A percentile compares a stretch with the other conserved stretches of the same genome.
Conservation (phyloP, 805 yeast genomes). For the Ogataea paraovalis region DNA sequence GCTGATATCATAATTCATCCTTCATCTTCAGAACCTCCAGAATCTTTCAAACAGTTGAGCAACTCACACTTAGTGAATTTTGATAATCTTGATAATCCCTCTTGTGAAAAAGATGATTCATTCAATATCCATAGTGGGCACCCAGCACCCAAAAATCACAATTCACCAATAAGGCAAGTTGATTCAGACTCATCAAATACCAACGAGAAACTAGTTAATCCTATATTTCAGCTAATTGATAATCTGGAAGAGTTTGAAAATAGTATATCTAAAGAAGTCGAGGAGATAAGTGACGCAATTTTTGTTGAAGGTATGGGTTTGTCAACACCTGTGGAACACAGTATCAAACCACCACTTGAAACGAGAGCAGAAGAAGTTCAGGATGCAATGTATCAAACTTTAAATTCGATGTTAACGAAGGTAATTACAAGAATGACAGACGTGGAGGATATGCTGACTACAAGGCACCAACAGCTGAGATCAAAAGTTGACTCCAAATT, state of each 20-base stretch:
- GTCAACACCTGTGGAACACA: not conserved
- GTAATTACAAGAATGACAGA: constrained; percentile 12
- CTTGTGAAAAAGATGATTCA: no score
- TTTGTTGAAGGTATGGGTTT: not conserved
- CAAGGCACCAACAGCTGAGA: constrained; percentile 10
- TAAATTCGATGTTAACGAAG: constrained; percentile 10
- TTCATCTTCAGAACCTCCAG: not conserved
- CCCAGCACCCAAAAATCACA: no score
- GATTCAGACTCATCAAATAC: no score
- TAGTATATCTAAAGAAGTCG: not conserved
- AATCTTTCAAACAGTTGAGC: no score
- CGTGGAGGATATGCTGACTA: constrained; percentile 10
- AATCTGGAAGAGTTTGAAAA: not conserved
- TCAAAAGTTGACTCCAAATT: constrained; percentile 13
- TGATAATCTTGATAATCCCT: no score
- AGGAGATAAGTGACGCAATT: not conserved
- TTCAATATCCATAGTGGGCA: no score
- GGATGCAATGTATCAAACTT: not conserved
- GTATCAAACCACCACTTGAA: not conserved
- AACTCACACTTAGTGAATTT: no score
- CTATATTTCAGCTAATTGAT: not conserved
- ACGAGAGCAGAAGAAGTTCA: not conserved
- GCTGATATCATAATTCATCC: not conserved
- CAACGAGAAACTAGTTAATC: no score
- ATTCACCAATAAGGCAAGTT: no score